Evolutionary conservation across 805 yeast genomes (phyloP).

Genomic region (Cyberlindnera maclurae): DNA sequence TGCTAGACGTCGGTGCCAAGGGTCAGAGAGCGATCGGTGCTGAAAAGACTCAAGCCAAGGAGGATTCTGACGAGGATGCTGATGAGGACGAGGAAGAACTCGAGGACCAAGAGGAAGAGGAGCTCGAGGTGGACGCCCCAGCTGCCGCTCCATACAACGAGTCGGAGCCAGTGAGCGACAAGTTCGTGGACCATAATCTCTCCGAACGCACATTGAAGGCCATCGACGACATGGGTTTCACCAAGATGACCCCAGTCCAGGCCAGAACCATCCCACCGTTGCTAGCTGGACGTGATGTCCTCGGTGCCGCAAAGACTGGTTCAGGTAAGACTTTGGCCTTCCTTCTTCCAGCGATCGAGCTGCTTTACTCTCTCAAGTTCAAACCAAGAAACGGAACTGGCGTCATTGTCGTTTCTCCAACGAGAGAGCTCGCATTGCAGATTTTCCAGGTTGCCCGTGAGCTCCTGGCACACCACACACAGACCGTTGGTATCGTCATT

Average conservation of each 20-base stretch:
- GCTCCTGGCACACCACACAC: constrained; percentile 73
- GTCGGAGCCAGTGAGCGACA: constrained; percentile 20
- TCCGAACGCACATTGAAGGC: constrained; percentile 81
- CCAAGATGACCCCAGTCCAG: constrained; percentile 89
- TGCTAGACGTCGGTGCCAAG: constrained; percentile 40
- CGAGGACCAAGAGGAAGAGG: constrained; percentile 17
- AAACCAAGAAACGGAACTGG: constrained; percentile 99
- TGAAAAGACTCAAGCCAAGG: constrained; percentile 10
- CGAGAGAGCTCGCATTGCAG: constrained; percentile 95
- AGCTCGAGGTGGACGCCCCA: constrained; percentile 13
- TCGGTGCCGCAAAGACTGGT: constrained; percentile 99
- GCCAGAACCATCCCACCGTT: constrained; percentile 94
- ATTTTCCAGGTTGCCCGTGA: constrained; percentile 97
- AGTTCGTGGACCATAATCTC: constrained; percentile 47
- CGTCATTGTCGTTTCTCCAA: constrained; percentile 91
- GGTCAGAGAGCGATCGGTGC: constrained; percentile 14
- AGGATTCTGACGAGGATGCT: constrained; percentile 19
- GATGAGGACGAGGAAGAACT: constrained; percentile 12
- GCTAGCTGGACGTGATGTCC: constrained; percentile 92
- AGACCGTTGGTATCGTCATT: constrained; percentile 92
- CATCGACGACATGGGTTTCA: constrained; percentile 82
- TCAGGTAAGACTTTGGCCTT: constrained; percentile 97
- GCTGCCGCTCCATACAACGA: constrained; percentile 8
- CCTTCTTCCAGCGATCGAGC: constrained; percentile 90
- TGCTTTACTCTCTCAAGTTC: constrained; percentile 82